Evolutionary conservation across 495 filamentous ascomycete genomes (phyloP), one percentile per base, ranked within the genome.

Genomic region (Aspergillus avenaceus): DNA sequence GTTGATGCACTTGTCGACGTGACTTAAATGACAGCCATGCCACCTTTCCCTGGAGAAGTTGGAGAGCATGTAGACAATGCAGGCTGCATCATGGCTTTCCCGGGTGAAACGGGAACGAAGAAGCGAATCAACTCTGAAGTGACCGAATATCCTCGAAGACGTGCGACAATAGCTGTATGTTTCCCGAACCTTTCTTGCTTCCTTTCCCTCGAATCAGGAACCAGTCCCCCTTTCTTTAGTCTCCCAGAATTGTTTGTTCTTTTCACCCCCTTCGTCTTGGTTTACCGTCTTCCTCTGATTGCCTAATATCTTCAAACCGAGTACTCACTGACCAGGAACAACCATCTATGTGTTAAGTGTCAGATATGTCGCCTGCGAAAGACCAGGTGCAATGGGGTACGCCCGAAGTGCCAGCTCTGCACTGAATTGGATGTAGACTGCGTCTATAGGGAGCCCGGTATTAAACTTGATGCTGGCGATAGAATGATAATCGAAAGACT

Each of bases 401-500:
- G 87, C 49, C 87, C 88, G 12, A 90, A 88, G 65, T 92, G 88
- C 63, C 83, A 86, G 65, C 82, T 92, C 14, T 92, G 88, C 66
- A 83, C 84, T 13, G 88, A 91, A 62, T 74, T 92, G 32, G 84
- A 87, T 52, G 87, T 85, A 13, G 88, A 91, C 51, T 92, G 88
- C 64, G 78, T 89, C 50, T 92, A 92, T 60, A 79, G 88, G 38
- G 88, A 92, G 65, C 88, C 88, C 13, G 88, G 88, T 4, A 90
- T 91, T 70, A 92, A 92, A 65, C 82, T 91, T 23, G 88, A 91
- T 65, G 87, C 88, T 24, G 88, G 88, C 47, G 88, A 91, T 66
- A 91, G 89, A 62, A 78, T 91, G 32, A 92, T 92, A 49, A 72
- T 92, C 19, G 88, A 91, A 56, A 83, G 84, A 41, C 70, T 92